Base-by-base conservation (phyloP, 1,284 basidiomycete genomes). In the Hemileia vastatrix region DNA sequence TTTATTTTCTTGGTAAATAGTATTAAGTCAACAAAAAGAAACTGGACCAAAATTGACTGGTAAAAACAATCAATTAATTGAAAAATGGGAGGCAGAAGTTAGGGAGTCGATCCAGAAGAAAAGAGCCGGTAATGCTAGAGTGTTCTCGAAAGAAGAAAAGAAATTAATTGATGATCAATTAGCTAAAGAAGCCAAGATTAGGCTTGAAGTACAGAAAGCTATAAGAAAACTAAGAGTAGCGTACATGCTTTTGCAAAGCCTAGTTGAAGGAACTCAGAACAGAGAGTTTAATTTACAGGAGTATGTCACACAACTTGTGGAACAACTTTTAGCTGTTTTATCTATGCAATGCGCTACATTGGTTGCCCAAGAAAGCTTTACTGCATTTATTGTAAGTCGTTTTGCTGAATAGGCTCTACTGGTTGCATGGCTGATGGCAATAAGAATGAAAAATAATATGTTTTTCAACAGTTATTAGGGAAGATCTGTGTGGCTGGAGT, bases 81-180 rank as follows among this genome's bases (percentile, higher is more conserved):
- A 88, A 11, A 86, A 88, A 70, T 97, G 92, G 92, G 93, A 97
- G 67, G 86, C 85, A 31, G 90, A 96, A 67, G 79, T 94, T n/a
- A 83, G 91, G 8, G 86, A 87, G 69, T 84, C 86, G 0, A 79
- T 95, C 0, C 86, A 87, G 5, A 83, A 79, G 65, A 93, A 93
- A 78, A 63, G 57, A 53, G 76, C 80, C 0, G 76, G 77, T 1
- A 47, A 43, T 18, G 67, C 66, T 9, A 71, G 69, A 27, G 80
- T 81, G 3, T 76, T 95, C 2, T 88, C 87, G 1, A 95, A 92
- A 73, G 84, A 87, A 67, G 89, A 94, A 63, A 84, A 87, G 67
- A 84, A 83, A 0, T 80, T 88, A 2, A 83, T 95, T 4, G 81
- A 86, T 52, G 83, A 83, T 1, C 92, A 95, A 72, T 79, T 92